Base-by-base conservation (phyloP, 352 stramenopile genomes). In the Elongisporangium anandrum region DNA sequence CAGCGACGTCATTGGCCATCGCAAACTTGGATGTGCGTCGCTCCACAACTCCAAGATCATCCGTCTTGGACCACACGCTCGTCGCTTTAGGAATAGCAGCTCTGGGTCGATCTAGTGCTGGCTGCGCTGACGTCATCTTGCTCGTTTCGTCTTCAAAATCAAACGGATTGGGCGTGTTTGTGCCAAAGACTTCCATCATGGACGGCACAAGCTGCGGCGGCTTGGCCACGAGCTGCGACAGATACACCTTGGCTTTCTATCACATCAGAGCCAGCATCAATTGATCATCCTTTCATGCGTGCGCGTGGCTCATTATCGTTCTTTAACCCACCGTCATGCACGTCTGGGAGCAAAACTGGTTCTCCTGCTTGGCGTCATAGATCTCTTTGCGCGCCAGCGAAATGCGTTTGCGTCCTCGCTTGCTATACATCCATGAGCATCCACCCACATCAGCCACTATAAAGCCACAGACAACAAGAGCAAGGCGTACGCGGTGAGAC, bases 181-280 rank as follows among this genome's bases (percentile, higher is more conserved):
- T 92, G 29, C 86, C 86, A 67, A 95, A 95, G 8, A 95, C 78
- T 54, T 95, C 77, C 38, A 73, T 17, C 1, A 95, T 56, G 8
- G 86, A 92, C 23, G 86, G 86, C 41, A 93, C 70, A n/a, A 95
- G 70, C 56, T 95, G 86, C 29, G 84, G 81, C n/a, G 86, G 83
- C 54, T 93, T 95, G 51, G 79, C 64, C 26, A 68, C 74, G 4
- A 95, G 69, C 62, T 69, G 78, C 16, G 78, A 79, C n/a, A 90
- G 52, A 45, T 81, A 70, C 20, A 87, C 66, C 6, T 77, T 75
- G 48, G 81, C 81, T 85, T 89, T 92, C 86, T 95, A 60, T n/a
- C 9, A 17, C 51, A 62, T 21, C 19, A 55, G 17, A 6, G 50
- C 16, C 19, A 49, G n/a, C 22, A 70, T 56, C 2, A 47, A 38